These are phyloP conservation scores for Geosmithia morbida DNA, from an alignment of 2,329 filamentous ascomycete species.

Conservation along the genomic window DNA sequence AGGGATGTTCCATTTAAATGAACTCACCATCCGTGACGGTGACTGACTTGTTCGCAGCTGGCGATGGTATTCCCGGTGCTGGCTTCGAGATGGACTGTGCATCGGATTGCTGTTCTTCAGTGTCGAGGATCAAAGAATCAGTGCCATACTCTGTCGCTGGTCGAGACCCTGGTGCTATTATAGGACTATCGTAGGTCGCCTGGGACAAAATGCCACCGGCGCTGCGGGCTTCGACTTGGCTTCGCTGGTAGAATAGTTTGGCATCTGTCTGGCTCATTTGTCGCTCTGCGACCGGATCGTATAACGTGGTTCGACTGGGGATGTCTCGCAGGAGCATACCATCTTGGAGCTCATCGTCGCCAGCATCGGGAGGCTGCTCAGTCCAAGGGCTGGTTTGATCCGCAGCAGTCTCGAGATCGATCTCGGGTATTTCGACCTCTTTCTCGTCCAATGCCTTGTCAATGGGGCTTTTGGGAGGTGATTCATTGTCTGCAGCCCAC, in stretches of 20 bases:
- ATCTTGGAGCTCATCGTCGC: conserved; percentile 24
- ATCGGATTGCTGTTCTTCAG: conserved; percentile 1
- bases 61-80: not conserved
- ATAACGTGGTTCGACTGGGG: conserved; percentile 67
- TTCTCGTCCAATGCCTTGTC: not conserved
- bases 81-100: not conserved
- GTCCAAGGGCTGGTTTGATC: conserved; percentile 4
- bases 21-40: not conserved
- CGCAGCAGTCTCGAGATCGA: not conserved
- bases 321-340: conserved; percentile 48
- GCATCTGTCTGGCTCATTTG: conserved; percentile 89
- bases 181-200: conserved; percentile 31
- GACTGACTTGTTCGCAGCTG: not conserved
- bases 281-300: conserved; percentile 86
- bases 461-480: not conserved
- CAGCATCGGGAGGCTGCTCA: conserved; percentile 7
- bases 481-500: not conserved
- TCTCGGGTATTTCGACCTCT: not conserved
- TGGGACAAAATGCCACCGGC: conserved; percentile 23
- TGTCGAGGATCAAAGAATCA: conserved; percentile 17
- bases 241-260: conserved; percentile 89
- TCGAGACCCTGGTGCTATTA: conserved; percentile 20
- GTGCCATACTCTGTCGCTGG: conserved; percentile 20
- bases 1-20: not conserved
- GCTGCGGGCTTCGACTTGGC: conserved; percentile 36